Evolutionary conservation across 2,329 filamentous ascomycete species (phyloP).

Genomic region (Alternaria incomplexa): DNA sequence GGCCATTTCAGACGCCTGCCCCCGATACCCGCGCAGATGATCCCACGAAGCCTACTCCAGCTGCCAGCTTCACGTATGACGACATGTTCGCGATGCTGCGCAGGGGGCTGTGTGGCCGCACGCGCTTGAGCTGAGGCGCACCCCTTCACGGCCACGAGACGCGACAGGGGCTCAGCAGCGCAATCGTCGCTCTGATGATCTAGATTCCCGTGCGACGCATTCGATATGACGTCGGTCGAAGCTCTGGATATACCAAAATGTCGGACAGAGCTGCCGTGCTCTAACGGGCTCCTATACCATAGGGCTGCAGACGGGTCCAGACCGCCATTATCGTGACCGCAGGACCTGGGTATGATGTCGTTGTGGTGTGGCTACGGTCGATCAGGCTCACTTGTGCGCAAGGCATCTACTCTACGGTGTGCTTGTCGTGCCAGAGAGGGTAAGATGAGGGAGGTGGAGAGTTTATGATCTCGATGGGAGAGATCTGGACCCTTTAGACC

Average conservation of each 20-base stretch:
- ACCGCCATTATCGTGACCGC: not conserved
- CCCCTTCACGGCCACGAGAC: not conserved
- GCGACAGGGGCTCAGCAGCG: not conserved
- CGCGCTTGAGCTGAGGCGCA: slow-evolving; percentile 13
- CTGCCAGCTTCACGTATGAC: slow-evolving; percentile 15
- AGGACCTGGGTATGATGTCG: not conserved
- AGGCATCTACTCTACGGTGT: slow-evolving; percentile 13
- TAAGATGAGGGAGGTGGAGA: slow-evolving; percentile 10
- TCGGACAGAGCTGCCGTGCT: not conserved
- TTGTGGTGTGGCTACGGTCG: not conserved
- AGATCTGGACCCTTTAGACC: slow-evolving; percentile 11
- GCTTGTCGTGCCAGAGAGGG: not conserved
- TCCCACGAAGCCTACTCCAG: not conserved
- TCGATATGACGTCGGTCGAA: not conserved
- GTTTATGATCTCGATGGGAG: slow-evolving; percentile 16
- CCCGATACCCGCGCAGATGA: not conserved
- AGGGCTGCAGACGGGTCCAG: slow-evolving; percentile 8
- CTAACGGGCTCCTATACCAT: not conserved
- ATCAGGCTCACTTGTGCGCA: not conserved
- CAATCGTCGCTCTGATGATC: not conserved
- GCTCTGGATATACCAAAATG: not conserved
- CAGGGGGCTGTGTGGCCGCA: slow-evolving; percentile 6
- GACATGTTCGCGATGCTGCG: slow-evolving; percentile 8
- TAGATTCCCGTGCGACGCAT: not conserved
- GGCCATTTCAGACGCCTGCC: not conserved